Evolutionary conservation across 1,284 basidiomycete genomes (phyloP).

Genomic region (Trametes hirsuta): DNA sequence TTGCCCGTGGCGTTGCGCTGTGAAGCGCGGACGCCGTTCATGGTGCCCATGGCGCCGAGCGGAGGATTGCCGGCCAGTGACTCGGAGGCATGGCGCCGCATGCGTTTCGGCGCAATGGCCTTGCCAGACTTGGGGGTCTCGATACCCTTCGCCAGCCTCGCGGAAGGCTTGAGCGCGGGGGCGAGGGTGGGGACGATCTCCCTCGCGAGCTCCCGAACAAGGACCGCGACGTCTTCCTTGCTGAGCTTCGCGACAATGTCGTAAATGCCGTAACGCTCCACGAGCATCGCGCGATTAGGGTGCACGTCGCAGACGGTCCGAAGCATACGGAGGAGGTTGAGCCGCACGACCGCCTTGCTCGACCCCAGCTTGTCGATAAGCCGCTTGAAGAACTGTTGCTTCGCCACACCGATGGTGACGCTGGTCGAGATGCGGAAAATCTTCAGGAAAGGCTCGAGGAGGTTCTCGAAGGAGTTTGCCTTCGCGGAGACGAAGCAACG

Average conservation of each 20-base stretch:
- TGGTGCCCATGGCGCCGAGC: not conserved
- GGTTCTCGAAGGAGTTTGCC: constrained; percentile 92
- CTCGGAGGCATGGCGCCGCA: constrained; percentile 72
- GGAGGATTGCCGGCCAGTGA: constrained; percentile 43
- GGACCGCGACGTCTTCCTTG: constrained; percentile 82
- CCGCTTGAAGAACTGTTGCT: constrained; percentile 84
- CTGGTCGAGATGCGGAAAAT: constrained; percentile 81
- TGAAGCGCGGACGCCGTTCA: constrained; percentile 15
- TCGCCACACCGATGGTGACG: constrained; percentile 79
- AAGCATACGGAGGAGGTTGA: constrained; percentile 88
- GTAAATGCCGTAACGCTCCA: constrained; percentile 78
- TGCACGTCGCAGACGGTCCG: constrained; percentile 88
- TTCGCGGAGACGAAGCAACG: constrained; percentile 88
- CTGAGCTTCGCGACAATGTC: constrained; percentile 81
- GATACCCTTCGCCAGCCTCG: constrained; percentile 39
- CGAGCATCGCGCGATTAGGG: constrained; percentile 81
- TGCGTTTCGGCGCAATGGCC: constrained; percentile 63
- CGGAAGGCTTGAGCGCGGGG: constrained; percentile 61
- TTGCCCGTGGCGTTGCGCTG: constrained; percentile 14
- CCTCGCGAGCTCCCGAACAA: constrained; percentile 87
- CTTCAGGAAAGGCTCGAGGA: constrained; percentile 92
- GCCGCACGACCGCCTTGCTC: constrained; percentile 85
- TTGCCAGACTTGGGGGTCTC: constrained; percentile 42
- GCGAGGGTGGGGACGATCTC: constrained; percentile 78
- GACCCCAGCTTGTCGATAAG: constrained; percentile 85